Percentiles rank a stretch among this genome's conserved stretches.
Conservation (phyloP, 768 basidiomycete genomes). For the Cantharellus cinnabarinus region DNA sequence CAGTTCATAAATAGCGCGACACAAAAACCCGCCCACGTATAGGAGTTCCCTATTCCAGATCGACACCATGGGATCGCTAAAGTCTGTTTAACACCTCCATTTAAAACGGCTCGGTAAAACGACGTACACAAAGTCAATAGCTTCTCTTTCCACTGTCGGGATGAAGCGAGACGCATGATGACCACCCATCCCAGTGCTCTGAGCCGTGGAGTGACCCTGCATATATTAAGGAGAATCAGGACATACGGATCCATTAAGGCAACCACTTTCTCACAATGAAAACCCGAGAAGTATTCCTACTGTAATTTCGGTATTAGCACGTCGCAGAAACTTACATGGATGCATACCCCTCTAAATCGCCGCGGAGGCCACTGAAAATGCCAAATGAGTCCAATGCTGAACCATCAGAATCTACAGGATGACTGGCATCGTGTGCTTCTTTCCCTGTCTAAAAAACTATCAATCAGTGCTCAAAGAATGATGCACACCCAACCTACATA, state of each 20-base stretch:
- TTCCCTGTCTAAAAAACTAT: conserved; percentile 42
- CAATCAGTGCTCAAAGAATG: not conserved
- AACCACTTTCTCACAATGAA: conserved; percentile 46
- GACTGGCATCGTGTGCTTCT: conserved; percentile 54
- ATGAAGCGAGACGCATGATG: conserved; percentile 71
- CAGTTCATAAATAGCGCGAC: conserved; percentile 65
- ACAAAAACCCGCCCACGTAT: conserved; percentile 62
- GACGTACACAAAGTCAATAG: conserved; percentile 59
- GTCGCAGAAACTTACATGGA: not conserved
- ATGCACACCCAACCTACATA: conserved; percentile 32
- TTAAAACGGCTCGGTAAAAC: conserved; percentile 13
- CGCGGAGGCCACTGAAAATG: conserved; percentile 70
- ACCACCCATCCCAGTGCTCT: conserved; percentile 68
- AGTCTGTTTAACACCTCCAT: not conserved
- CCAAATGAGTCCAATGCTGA: conserved; percentile 37
- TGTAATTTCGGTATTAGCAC: conserved; percentile 12
- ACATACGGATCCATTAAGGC: not conserved
- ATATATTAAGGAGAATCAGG: conserved; percentile 1
- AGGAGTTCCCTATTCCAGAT: conserved; percentile 80
- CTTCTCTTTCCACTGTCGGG: conserved; percentile 89
- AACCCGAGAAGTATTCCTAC: conserved; percentile 48
- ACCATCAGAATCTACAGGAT: conserved; percentile 38
- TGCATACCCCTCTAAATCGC: conserved; percentile 61
- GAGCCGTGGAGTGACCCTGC: conserved; percentile 75
- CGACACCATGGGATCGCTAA: conserved; percentile 49